phyloP scores from a whole-genome alignment of 2,329 filamentous ascomycete genomes.

The Aureobasidium sp. region DNA sequence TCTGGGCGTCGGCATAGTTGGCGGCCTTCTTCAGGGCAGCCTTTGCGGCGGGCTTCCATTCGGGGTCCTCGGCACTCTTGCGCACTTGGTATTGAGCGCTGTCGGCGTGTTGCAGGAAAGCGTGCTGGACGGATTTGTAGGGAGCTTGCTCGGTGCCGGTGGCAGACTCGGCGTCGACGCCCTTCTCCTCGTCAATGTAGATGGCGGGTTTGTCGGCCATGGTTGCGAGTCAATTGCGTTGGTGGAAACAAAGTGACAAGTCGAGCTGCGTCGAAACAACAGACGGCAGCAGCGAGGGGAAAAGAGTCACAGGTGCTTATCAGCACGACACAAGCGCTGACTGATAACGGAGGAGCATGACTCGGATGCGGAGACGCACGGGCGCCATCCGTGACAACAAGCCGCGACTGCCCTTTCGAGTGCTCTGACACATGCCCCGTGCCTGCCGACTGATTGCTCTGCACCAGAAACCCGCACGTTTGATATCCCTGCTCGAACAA shows the following conservation, averaged over 20 bases:
- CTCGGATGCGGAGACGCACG: background rate
- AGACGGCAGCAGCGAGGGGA: background rate
- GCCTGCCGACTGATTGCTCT: background rate
- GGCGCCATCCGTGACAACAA: background rate
- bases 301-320: conserved; percentile 2
- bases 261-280: background rate
- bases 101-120: conserved; percentile 62
- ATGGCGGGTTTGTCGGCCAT: conserved; percentile 37
- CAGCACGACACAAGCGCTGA: background rate
- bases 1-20: conserved; percentile 63
- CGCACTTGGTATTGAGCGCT: conserved; percentile 57
- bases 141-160: conserved; percentile 50
- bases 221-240: background rate
- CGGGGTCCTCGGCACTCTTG: conserved; percentile 53
- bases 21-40: conserved; percentile 78
- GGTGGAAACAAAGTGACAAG: background rate
- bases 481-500: background rate
- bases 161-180: conserved; percentile 51
- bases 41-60: conserved; percentile 78
- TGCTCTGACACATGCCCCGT: too few relatives aligned
- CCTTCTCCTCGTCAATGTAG: conserved; percentile 75
- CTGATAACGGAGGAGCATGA: background rate
- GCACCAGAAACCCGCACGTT: background rate
- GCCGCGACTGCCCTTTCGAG: background rate
- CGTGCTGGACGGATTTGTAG: conserved; percentile 72